Evolutionary conservation across 2,329 filamentous ascomycete genomes (phyloP).

Genomic region (Sarocladium strictum): DNA sequence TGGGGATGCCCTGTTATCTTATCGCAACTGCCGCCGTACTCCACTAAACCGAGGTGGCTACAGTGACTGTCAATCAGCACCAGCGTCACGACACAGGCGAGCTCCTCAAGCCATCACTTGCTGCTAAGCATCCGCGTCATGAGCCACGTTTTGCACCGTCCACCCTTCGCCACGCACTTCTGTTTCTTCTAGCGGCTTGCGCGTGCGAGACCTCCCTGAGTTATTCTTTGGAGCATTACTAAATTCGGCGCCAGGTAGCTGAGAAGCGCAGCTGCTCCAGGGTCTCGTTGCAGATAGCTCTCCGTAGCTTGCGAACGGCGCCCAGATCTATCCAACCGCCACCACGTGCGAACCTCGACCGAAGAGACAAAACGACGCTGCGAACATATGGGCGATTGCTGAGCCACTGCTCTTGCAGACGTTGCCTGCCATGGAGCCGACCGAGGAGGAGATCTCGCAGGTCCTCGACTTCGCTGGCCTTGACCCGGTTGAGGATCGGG

Average conservation of each 20-base stretch:
- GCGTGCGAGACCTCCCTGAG: too few relatives aligned
- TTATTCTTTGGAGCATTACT: too few relatives aligned
- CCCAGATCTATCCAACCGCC: background rate
- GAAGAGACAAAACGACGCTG: background rate
- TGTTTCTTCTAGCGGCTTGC: background rate
- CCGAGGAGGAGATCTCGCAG: constrained; percentile 28
- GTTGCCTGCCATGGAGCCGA: constrained; percentile 22
- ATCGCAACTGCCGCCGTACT: background rate
- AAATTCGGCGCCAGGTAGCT: too few relatives aligned
- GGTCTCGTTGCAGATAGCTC: too few relatives aligned
- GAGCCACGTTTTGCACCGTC: background rate
- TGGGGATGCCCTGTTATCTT: background rate
- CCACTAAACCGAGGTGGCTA: background rate
- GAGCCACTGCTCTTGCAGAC: background rate
- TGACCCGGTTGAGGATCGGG: constrained; percentile 28
- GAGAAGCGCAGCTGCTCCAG: background rate
- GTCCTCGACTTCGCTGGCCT: constrained; percentile 38
- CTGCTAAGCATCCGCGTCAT: constrained; percentile 4
- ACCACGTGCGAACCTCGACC: background rate
- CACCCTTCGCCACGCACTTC: background rate
- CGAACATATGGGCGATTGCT: background rate
- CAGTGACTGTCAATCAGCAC: background rate
- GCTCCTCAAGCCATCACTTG: background rate
- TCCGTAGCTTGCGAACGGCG: background rate
- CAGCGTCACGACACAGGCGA: background rate